Conservation (phyloP, 495 filamentous ascomycete genomes). For the Clohesyomyces aquaticus region DNA sequence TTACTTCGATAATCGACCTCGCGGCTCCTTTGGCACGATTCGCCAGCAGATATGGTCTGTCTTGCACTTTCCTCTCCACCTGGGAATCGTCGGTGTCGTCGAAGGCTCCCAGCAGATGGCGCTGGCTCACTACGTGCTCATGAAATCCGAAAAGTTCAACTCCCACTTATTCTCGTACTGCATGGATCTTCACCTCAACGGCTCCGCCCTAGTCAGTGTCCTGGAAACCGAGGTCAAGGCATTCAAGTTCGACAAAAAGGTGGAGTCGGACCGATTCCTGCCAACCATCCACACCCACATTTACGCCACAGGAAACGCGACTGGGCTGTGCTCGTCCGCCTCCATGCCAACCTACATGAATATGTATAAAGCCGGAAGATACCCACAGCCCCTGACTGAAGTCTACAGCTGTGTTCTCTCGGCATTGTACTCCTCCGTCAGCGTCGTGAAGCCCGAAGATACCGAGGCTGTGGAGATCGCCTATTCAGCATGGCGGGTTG, state of each 20-base stretch:
- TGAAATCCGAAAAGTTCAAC: slow-evolving; percentile 8
- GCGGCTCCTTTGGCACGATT: slow-evolving; percentile 25
- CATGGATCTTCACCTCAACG: slow-evolving; percentile 22
- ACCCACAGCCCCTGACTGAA: not conserved
- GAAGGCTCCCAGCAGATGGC: slow-evolving; percentile 38
- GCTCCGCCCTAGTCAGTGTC: not conserved
- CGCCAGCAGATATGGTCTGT: slow-evolving; percentile 33
- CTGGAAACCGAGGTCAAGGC: slow-evolving; percentile 14
- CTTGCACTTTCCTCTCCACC: slow-evolving; percentile 36
- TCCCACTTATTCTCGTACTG: slow-evolving; percentile 1
- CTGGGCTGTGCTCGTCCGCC: slow-evolving; percentile 21
- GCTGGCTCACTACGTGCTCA: slow-evolving; percentile 25
- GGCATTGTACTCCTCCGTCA: not conserved
- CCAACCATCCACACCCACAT: slow-evolving; percentile 2
- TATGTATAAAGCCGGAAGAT: not conserved
- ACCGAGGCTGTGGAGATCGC: slow-evolving; percentile 8
- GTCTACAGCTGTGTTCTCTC: not conserved
- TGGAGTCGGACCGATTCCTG: not conserved
- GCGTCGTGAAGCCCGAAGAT: slow-evolving; percentile 4
- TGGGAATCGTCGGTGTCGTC: slow-evolving; percentile 32
- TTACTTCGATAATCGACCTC: slow-evolving; percentile 35
- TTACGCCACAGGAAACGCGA: slow-evolving; percentile 12
- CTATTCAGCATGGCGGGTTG: slow-evolving; percentile 10
- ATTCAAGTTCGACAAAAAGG: slow-evolving; percentile 19
- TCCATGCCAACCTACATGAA: slow-evolving; percentile 3